These are phyloP conservation scores for Pseudevernia furfuracea DNA, from an alignment of 495 filamentous ascomycete genomes.

Conservation along the genomic window DNA sequence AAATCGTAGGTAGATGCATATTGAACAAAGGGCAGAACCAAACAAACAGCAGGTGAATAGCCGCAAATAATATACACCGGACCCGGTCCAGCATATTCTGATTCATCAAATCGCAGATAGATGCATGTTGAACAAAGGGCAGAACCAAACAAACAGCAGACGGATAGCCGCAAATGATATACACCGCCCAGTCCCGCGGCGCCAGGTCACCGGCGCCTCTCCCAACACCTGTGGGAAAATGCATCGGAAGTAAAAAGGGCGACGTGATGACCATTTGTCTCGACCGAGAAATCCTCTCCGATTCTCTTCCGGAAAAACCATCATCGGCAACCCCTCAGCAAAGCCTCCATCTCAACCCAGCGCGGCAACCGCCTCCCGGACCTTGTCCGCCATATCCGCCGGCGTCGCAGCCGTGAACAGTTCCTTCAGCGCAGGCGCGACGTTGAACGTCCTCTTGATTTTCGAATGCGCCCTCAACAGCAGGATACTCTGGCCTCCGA, in stretches of 20 bases:
- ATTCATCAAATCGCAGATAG: neutral
- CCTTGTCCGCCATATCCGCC: conserved; percentile 12
- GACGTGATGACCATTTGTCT: too few relatives aligned
- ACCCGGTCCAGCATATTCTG: neutral
- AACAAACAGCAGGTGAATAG: neutral
- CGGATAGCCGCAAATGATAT: neutral
- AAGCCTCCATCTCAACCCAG: neutral
- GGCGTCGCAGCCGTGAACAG: conserved; percentile 26
- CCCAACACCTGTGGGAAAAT: too few relatives aligned
- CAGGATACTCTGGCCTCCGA: conserved; percentile 29
- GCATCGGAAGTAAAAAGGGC: too few relatives aligned
- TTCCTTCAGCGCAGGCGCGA: conserved; percentile 22
- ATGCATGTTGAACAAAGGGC: neutral
- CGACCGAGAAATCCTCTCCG: too few relatives aligned
- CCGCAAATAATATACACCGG: neutral
- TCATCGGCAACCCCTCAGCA: neutral
- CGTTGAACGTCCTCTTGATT: conserved; percentile 25
- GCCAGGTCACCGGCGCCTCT: neutral
- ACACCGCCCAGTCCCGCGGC: neutral
- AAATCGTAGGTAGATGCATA: too few relatives aligned
- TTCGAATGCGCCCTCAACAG: conserved; percentile 28
- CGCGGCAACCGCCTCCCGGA: neutral
- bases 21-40: neutral
- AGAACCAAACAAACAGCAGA: neutral
- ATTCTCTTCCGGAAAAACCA: neutral